Conservation (phyloP, 1,139 yeast genomes). For the Hansenula sp. region DNA sequence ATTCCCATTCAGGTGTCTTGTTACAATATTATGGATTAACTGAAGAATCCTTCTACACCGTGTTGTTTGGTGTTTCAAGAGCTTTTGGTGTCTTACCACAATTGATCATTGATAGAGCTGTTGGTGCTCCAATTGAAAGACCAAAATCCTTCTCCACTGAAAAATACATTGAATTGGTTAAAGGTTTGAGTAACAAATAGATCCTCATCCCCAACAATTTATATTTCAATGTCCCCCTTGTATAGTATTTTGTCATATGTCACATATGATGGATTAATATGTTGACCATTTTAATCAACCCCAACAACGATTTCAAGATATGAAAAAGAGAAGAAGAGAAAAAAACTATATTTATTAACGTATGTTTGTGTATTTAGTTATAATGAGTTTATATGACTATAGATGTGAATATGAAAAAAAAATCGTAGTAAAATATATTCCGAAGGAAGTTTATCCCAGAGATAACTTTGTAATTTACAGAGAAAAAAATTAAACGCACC, state of each 20-base stretch:
- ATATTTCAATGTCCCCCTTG: not conserved
- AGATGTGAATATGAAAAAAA: not conserved
- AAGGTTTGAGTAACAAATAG: conserved; percentile 26
- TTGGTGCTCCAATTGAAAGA: conserved; percentile 95
- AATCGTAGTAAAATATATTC: not conserved
- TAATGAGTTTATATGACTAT: conserved; percentile 2
- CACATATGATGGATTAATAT: not conserved
- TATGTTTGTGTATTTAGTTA: conserved; percentile 2
- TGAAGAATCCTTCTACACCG: conserved; percentile 96
- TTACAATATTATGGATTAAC: conserved; percentile 96
- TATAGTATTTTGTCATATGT: not conserved
- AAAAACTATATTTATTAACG: not conserved
- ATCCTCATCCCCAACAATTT: not conserved
- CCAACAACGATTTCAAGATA: not conserved
- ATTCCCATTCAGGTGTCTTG: conserved; percentile 95
- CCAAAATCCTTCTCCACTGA: conserved; percentile 89
- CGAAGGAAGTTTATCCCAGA: not conserved
- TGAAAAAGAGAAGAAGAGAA: not conserved
- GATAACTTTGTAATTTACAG: too few relatives aligned
- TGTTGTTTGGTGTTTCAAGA: conserved; percentile 96
- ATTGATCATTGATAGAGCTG: conserved; percentile 92
- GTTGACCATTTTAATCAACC: not conserved
- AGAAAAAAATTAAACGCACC: too few relatives aligned
- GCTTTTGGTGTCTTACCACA: conserved; percentile 98
- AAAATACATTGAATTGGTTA: conserved; percentile 37